Percentiles rank a stretch among this genome's conserved stretches.
Conservation (phyloP, 1,284 basidiomycete genomes). For the Thelephora terrestris region DNA sequence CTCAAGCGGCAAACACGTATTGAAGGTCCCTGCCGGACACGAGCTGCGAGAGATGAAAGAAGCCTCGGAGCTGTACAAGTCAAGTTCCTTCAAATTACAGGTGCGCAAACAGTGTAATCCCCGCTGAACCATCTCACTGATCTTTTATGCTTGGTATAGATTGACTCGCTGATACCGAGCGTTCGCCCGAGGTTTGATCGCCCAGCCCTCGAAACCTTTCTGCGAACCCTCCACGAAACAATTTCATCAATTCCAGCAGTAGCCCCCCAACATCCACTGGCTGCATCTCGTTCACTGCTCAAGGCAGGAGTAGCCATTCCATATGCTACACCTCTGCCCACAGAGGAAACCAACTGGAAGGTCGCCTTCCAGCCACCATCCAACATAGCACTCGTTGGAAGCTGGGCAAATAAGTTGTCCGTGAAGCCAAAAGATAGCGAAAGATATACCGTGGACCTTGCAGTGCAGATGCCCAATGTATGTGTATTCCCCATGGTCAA, state of each 20-base stretch:
- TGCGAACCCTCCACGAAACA: constrained; percentile 49
- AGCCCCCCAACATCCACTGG: constrained; percentile 54
- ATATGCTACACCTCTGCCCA: constrained; percentile 52
- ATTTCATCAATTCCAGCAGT: constrained; percentile 50
- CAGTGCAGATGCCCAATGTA: constrained; percentile 82
- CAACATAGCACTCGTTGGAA: constrained; percentile 64
- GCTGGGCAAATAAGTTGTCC: constrained; percentile 60
- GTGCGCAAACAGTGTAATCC: constrained; percentile 25
- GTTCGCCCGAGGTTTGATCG: constrained; percentile 59
- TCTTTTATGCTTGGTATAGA: constrained; percentile 32
- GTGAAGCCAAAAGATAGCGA: constrained; percentile 56
- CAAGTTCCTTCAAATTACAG: constrained; percentile 80
- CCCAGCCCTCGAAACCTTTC: constrained; percentile 50
- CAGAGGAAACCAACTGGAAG: constrained; percentile 69
- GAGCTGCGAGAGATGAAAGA: constrained; percentile 74
- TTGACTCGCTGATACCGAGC: constrained; percentile 73
- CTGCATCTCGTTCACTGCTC: constrained; percentile 41
- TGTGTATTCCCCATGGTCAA: constrained; percentile 19
- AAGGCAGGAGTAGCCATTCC: constrained; percentile 47
- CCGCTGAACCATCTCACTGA: background rate
- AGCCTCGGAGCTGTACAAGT: constrained; percentile 71
- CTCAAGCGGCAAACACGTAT: constrained; percentile 22
- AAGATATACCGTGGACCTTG: constrained; percentile 72
- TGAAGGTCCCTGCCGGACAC: constrained; percentile 54
- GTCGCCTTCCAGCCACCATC: constrained; percentile 61